These are phyloP conservation scores for Cryptococcus neoformans DNA, from an alignment of 1,284 basidiomycete genomes.

Conservation along the genomic window DNA sequence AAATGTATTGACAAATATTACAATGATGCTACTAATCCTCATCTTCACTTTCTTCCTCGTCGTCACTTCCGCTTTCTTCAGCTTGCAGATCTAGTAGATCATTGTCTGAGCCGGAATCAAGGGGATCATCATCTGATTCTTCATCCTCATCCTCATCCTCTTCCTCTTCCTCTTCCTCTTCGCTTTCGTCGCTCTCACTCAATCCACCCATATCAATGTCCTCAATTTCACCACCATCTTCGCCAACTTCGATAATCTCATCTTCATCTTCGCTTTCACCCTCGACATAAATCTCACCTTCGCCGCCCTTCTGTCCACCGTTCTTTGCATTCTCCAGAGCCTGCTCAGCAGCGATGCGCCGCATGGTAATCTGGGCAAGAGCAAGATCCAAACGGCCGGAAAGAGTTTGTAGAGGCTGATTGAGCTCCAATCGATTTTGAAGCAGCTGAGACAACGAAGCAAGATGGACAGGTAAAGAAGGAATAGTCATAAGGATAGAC, in stretches of 20 bases:
- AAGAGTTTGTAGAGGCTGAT: conserved; percentile 79
- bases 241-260: conserved; percentile 65
- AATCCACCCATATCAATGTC: conserved; percentile 60
- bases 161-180: conserved; percentile 49
- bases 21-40: conserved; percentile 23
- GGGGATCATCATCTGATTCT: conserved; percentile 55
- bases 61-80: conserved; percentile 55
- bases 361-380: conserved; percentile 86
- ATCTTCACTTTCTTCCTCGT: conserved; percentile 59
- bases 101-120: conserved; percentile 55
- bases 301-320: conserved; percentile 31
- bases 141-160: conserved; percentile 54
- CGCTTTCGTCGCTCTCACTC: conserved; percentile 45
- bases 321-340: conserved; percentile 32
- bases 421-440: conserved; percentile 71
- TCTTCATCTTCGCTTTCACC: conserved; percentile 50
- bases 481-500: conserved; percentile 81
- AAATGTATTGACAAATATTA: conserved; percentile 4
- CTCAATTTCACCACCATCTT: conserved; percentile 61
- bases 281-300: conserved; percentile 49
- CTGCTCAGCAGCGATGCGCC: conserved; percentile 41
- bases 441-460: conserved; percentile 81
- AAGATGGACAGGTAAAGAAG: conserved; percentile 56
- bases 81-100: conserved; percentile 61
- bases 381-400: conserved; percentile 91